Conservation (phyloP, 306 rosid genomes). For the Trifolium repens region DNA sequence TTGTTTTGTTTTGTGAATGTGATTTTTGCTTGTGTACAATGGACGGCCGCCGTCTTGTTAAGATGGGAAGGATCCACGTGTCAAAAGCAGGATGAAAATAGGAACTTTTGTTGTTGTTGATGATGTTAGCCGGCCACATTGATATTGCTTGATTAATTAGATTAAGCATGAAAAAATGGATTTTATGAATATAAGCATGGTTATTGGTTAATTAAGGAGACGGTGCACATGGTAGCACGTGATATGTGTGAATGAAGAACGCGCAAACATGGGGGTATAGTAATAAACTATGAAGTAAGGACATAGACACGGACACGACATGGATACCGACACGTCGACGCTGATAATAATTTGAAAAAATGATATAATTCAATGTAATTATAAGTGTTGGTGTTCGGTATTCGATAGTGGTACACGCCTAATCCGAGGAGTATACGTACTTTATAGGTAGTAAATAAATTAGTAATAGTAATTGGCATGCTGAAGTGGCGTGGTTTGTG, state of each 20-base stretch:
- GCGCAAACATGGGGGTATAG: constrained; percentile 30
- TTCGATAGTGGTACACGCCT: no score
- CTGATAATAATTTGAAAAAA: no score
- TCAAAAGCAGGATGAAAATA: constrained; percentile 39
- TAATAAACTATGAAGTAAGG: no score
- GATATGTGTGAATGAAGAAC: constrained; percentile 1
- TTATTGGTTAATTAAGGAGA: constrained; percentile 9
- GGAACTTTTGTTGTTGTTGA: constrained; percentile 22
- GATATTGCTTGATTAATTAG: constrained; percentile 31
- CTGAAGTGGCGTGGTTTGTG: constrained; percentile 34
- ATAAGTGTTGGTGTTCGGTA: no score
- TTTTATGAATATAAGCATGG: neutral
- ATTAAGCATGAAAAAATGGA: neutral
- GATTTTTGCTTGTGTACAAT: constrained; percentile 48
- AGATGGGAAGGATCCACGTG: constrained; percentile 57
- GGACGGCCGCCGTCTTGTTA: constrained; percentile 69
- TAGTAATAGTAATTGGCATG: neutral
- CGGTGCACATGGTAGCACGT: constrained; percentile 57
- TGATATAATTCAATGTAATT: no score
- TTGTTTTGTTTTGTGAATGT: neutral
- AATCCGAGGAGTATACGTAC: no score
- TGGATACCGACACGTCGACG: no score
- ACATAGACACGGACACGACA: no score
- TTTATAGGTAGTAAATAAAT: no score
- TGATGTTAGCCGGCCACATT: constrained; percentile 61